A percentile compares a stretch with the other conserved stretches of the same genome.
Conservation (phyloP, 768 basidiomycete genomes). For the Serendipita sp. region DNA sequence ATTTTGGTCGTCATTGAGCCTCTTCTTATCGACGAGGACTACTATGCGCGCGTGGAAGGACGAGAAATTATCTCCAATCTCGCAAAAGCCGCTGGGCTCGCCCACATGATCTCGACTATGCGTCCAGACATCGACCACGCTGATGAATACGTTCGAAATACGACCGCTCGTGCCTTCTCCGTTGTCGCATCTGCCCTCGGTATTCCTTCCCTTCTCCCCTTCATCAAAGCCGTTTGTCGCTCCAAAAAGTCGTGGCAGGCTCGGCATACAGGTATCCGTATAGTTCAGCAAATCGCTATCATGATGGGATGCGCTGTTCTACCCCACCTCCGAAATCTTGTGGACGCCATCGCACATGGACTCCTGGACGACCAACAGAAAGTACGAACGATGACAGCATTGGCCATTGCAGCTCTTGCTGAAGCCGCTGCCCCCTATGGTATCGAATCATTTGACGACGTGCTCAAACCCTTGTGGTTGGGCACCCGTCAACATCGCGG, state of each 20-base stretch:
- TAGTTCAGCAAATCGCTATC: slow-evolving; percentile 98
- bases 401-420: slow-evolving; percentile 83
- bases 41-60: slow-evolving; percentile 91
- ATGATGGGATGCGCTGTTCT: slow-evolving; percentile 99
- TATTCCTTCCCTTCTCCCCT: slow-evolving; percentile 92
- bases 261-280: slow-evolving; percentile 96
- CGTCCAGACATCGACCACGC: slow-evolving; percentile 99
- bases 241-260: slow-evolving; percentile 99
- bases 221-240: slow-evolving; percentile 95
- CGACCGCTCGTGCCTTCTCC: slow-evolving; percentile 95
- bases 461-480: slow-evolving; percentile 85
- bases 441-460: slow-evolving; percentile 98
- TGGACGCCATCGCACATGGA: slow-evolving; percentile 89
- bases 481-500: slow-evolving; percentile 92
- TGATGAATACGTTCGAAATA: slow-evolving; percentile 98
- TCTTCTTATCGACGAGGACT: slow-evolving; percentile 94
- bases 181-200: slow-evolving; percentile 98
- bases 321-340: slow-evolving; percentile 90
- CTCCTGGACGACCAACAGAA: slow-evolving; percentile 92
- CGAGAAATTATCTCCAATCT: slow-evolving; percentile 98
- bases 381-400: slow-evolving; percentile 88
- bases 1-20: slow-evolving; percentile 99
- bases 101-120: slow-evolving; percentile 99
- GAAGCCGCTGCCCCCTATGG: slow-evolving; percentile 97
- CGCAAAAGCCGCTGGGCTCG: slow-evolving; percentile 95